phyloP scores from a whole-genome alignment of 805 yeast species.

The Suhomyces kilbournensis region DNA sequence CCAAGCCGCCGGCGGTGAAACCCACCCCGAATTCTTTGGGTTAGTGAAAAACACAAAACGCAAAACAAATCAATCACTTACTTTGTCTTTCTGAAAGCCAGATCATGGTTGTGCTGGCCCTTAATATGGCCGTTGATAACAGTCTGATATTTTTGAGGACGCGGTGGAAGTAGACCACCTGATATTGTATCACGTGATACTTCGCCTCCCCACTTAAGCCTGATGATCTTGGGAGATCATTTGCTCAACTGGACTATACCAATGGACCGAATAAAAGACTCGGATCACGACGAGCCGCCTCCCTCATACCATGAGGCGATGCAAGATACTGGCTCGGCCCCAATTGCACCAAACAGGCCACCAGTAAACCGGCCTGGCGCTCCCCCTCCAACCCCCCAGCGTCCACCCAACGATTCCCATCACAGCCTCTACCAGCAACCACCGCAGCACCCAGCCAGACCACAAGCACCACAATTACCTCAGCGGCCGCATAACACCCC shows the following conservation, averaged over 20 bases:
- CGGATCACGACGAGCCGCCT: slow-evolving; percentile 22
- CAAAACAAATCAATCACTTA: slow-evolving; percentile 34
- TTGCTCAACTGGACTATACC: too few relatives aligned
- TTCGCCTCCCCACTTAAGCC: not conserved
- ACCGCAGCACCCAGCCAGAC: slow-evolving; percentile 1
- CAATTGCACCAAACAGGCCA: slow-evolving; percentile 6
- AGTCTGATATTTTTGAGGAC: not conserved
- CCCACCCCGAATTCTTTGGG: slow-evolving; percentile 84
- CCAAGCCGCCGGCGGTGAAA: slow-evolving; percentile 79
- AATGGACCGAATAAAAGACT: not conserved
- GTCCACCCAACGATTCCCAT: not conserved
- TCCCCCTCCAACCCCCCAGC: not conserved
- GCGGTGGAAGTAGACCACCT: not conserved
- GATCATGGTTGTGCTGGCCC: slow-evolving; percentile 32
- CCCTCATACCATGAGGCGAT: slow-evolving; percentile 50
- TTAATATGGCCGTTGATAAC: not conserved
- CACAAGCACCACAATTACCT: slow-evolving; percentile 7
- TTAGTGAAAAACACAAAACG: not conserved
- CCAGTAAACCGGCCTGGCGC: not conserved
- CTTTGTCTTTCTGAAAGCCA: slow-evolving; percentile 79
- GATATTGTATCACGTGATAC: not conserved
- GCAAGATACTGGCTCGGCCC: slow-evolving; percentile 1
- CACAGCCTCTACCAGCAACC: not conserved
- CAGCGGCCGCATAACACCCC: slow-evolving; percentile 5
- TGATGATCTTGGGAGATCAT: not conserved